Evolutionary conservation across 1,284 basidiomycete species (phyloP).

Genomic region (Hortiboletus rubellus): DNA sequence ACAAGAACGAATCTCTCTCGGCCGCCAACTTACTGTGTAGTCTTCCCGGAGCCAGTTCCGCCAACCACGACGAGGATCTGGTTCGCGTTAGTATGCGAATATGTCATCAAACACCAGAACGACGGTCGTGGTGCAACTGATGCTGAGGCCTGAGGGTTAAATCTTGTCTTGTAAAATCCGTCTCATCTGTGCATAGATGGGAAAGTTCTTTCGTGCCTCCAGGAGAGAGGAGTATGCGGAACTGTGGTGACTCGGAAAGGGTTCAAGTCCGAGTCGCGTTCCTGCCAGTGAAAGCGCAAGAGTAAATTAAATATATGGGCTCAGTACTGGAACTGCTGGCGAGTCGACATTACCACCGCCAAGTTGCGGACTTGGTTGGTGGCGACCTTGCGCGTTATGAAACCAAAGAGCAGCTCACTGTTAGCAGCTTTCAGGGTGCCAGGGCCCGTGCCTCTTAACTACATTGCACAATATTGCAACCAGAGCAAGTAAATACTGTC

Average conservation of each 20-base stretch:
- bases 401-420: slow-evolving; percentile 71
- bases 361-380: slow-evolving; percentile 63
- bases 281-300: slow-evolving; percentile 43
- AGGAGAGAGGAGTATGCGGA: slow-evolving; percentile 74
- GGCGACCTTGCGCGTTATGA: slow-evolving; percentile 76
- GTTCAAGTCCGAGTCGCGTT: slow-evolving; percentile 68
- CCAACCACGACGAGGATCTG: slow-evolving; percentile 97
- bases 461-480: no score
- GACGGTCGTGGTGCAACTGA: slow-evolving; percentile 24
- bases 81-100: slow-evolving; percentile 72
- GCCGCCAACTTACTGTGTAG: slow-evolving; percentile 76
- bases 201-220: slow-evolving; percentile 81
- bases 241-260: slow-evolving; percentile 73
- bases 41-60: slow-evolving; percentile 98
- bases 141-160: slow-evolving; percentile 1
- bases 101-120: slow-evolving; percentile 32
- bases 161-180: slow-evolving; percentile 73
- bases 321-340: background rate
- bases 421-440: slow-evolving; percentile 20
- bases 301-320: background rate
- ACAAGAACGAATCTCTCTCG: slow-evolving; percentile 21
- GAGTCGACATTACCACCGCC: slow-evolving; percentile 60
- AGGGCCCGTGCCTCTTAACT: slow-evolving; percentile 23
- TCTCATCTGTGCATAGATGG: slow-evolving; percentile 92
- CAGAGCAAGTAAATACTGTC: no score